Percentiles rank a stretch among this genome's conserved stretches.
phyloP scores from a whole-genome alignment of 1,284 basidiomycete genomes.

The Tranzscheliella williamsii region DNA sequence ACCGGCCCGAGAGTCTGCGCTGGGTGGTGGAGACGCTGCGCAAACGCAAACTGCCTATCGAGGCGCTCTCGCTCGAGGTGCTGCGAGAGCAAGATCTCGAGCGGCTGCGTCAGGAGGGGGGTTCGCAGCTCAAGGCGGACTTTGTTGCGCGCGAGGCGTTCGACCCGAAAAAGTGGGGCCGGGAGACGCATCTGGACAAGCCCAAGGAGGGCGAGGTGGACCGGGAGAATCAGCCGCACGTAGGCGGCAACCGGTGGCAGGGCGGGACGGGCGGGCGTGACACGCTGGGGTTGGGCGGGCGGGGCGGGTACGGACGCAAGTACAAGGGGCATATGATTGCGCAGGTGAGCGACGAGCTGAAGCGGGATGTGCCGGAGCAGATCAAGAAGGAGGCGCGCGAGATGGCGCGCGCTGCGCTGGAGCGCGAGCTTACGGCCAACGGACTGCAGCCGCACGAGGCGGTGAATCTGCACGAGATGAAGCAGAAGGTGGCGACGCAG shows the following conservation, averaged over 20 bases:
- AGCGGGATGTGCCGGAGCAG: constrained; percentile 59
- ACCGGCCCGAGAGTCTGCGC: constrained; percentile 59
- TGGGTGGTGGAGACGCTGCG: constrained; percentile 54
- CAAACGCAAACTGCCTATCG: constrained; percentile 49
- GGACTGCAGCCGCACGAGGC: constrained; percentile 59
- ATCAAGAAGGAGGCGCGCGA: constrained; percentile 60
- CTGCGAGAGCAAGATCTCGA: constrained; percentile 36
- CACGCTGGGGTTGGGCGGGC: constrained; percentile 60
- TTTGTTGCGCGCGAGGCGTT: constrained; percentile 39
- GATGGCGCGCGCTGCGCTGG: constrained; percentile 61
- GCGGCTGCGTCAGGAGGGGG: constrained; percentile 13
- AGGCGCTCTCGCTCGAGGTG: constrained; percentile 48
- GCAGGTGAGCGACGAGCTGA: constrained; percentile 57
- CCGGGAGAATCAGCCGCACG: constrained; percentile 55
- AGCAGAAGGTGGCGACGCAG: constrained; percentile 50
- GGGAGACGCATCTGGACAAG: constrained; percentile 45
- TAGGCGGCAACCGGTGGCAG: constrained; percentile 61
- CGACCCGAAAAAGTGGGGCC: constrained; percentile 38
- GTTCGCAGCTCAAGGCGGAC: constrained; percentile 40
- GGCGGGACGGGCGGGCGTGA: constrained; percentile 61
- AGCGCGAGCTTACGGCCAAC: constrained; percentile 56
- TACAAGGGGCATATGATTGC: constrained; percentile 59
- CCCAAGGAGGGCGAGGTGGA: constrained; percentile 61
- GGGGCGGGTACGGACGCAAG: constrained; percentile 55
- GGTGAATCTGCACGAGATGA: constrained; percentile 52